phyloP scores from a whole-genome alignment of 176 grass and related monocot species.

The Hordeum marinum region DNA sequence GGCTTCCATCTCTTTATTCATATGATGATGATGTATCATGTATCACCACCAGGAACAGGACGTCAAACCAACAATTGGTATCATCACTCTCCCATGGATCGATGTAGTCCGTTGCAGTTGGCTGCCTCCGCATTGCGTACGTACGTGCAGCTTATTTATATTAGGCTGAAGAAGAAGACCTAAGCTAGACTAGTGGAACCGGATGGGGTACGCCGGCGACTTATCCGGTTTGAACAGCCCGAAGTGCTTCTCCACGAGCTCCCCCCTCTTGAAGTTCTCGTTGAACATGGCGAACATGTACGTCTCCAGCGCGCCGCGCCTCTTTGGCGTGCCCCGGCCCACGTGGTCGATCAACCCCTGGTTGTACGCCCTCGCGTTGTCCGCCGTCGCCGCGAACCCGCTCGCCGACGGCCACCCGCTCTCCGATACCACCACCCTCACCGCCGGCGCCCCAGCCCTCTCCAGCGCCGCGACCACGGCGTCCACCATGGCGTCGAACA shows the following conservation, averaged over 20 bases:
- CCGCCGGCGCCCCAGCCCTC: conserved; percentile 22
- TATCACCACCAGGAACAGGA: too few relatives aligned
- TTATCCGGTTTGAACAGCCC: conserved; percentile 43
- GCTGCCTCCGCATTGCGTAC: too few relatives aligned
- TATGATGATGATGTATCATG: too few relatives aligned
- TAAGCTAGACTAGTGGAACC: background rate
- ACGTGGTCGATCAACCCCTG: conserved; percentile 57
- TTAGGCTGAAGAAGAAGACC: too few relatives aligned
- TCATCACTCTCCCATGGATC: too few relatives aligned
- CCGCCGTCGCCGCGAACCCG: conserved; percentile 20
- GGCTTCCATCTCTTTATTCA: too few relatives aligned
- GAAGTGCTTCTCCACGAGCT: conserved; percentile 40
- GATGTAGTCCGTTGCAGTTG: too few relatives aligned
- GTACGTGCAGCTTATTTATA: too few relatives aligned
- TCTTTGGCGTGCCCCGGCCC: conserved; percentile 49
- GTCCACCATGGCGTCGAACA: conserved; percentile 70
- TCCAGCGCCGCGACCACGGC: conserved; percentile 41
- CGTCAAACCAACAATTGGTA: too few relatives aligned
- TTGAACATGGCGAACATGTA: too few relatives aligned
- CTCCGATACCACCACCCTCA: conserved; percentile 44
- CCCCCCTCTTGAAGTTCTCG: conserved; percentile 40
- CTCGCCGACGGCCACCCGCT: conserved; percentile 62
- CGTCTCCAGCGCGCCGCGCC: conserved; percentile 29
- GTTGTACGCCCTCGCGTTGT: conserved; percentile 54
- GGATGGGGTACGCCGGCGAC: conserved; percentile 32